These are phyloP conservation scores for Toxoplasma gondii DNA, from an alignment of 169 alveolate species.

Conservation along the genomic window DNA sequence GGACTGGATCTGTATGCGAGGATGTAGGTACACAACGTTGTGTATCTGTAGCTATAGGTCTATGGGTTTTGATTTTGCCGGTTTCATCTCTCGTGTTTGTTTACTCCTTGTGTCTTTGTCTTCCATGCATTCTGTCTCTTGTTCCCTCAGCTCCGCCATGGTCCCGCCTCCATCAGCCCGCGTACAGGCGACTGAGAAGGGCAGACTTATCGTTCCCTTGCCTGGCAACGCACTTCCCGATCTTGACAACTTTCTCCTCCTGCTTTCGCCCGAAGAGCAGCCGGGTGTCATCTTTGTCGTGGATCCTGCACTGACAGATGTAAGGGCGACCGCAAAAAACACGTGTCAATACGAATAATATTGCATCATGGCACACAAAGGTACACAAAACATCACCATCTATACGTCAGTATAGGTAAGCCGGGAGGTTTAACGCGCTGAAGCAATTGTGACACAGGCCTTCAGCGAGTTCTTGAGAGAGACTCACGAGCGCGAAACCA, in stretches of 20 bases:
- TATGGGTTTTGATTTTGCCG: neutral
- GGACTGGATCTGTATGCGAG: neutral
- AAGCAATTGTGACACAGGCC: no score
- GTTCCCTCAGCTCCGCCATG: neutral
- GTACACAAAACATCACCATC: no score
- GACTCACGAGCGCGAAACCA: no score
- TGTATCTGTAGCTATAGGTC: no score
- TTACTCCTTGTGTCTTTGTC: no score
- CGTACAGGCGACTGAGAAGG: neutral
- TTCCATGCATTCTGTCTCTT: neutral
- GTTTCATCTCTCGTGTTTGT: no score
- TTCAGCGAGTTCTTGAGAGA: no score
- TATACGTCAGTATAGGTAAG: no score
- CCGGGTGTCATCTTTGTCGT: neutral
- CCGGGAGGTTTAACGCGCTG: no score
- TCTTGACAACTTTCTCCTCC: neutral
- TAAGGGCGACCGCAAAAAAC: neutral
- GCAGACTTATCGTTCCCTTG: neutral
- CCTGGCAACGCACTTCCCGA: neutral
- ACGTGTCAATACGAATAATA: no score
- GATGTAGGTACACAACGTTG: neutral
- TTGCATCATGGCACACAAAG: no score
- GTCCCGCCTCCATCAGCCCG: conserved; percentile 3
- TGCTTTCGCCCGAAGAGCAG: neutral
- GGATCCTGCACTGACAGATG: conserved; percentile 4